Evolutionary conservation across 169 alveolate species (phyloP).

Genomic region (Cryptosporidium ubiquitum): DNA sequence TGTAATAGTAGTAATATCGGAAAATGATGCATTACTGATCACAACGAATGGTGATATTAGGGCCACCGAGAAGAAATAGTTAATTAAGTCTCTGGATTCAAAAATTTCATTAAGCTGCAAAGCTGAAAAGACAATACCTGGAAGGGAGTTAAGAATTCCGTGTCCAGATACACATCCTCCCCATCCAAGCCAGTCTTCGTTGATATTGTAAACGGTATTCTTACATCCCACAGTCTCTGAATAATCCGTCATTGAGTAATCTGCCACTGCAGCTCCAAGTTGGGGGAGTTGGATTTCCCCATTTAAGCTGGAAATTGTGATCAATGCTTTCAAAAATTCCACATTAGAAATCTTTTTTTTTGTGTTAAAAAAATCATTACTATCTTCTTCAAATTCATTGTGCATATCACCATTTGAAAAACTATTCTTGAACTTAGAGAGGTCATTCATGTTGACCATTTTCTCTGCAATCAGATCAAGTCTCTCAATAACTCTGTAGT

Average conservation of each 20-base stretch:
- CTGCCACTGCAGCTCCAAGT: background rate
- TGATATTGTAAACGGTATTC: background rate
- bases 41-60: constrained; percentile 48
- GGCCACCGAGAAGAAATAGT: constrained; percentile 45
- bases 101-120: constrained; percentile 19
- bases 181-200: constrained; percentile 52
- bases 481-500: background rate
- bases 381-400: background rate
- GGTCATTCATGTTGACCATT: background rate
- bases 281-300: constrained; percentile 58
- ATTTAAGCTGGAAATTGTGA: constrained; percentile 37
- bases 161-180: constrained; percentile 23
- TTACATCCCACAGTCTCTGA: background rate
- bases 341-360: constrained; percentile 8
- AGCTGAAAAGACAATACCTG: constrained; percentile 62
- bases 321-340: background rate
- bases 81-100: constrained; percentile 35
- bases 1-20: constrained; percentile 8
- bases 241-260: background rate
- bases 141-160: constrained; percentile 44
- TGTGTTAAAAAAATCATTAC: background rate
- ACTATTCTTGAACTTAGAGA: background rate
- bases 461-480: background rate
- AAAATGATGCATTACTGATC: constrained; percentile 7
- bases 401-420: background rate